These are phyloP conservation scores for Dimargaris cristalligena DNA, from an alignment of 192 early-diverging fungal genomes.

Conservation along the genomic window DNA sequence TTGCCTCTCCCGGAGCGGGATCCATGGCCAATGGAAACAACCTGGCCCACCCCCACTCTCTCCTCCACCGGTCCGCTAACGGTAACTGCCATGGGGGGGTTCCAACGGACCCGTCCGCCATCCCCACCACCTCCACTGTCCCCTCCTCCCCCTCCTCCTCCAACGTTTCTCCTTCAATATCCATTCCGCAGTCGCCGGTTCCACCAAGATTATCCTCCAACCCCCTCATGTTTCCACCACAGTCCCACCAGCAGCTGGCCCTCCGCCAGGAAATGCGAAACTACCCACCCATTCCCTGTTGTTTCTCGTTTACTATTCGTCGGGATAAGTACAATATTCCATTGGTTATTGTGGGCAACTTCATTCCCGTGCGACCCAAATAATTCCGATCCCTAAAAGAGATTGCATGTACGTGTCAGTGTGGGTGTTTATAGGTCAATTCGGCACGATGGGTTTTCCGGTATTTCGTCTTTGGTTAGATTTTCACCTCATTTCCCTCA, in stretches of 20 bases:
- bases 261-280: neutral
- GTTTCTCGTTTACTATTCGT: constrained; percentile 91
- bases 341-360: constrained; percentile 52
- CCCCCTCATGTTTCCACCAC: neutral
- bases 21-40: no score
- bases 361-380: constrained; percentile 37
- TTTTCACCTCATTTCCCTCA: neutral
- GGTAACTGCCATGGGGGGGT: no score
- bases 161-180: neutral
- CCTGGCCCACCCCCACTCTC: no score
- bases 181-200: neutral
- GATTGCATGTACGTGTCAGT: no score
- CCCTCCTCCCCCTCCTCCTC: no score
- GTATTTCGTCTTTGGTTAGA: neutral
- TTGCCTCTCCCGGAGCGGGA: no score
- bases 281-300: constrained; percentile 44
- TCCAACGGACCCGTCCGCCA: no score
- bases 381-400: no score
- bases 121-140: no score
- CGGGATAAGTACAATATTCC: constrained; percentile 89
- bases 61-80: no score
- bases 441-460: neutral
- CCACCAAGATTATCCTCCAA: no score
- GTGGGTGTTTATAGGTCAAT: no score
- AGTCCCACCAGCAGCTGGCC: neutral